Evolutionary conservation across 352 stramenopile genomes (phyloP), one percentile per base, ranked within the genome.

Genomic region (Globisporangium ultimum): DNA sequence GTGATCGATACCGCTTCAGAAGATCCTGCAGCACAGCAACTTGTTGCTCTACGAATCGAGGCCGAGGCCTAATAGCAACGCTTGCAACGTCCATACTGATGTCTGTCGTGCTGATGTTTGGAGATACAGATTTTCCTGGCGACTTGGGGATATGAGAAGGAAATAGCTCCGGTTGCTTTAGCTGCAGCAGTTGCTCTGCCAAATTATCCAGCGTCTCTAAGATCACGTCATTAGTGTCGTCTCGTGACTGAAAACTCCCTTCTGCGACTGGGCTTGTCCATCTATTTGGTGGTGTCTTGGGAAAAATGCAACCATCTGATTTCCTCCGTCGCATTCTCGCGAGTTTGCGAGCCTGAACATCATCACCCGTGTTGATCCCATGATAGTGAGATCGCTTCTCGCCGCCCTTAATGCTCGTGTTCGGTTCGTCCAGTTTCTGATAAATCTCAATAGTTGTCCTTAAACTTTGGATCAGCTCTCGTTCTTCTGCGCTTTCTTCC

Each of bases 361-460:
- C 51, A 40, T 78, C 70, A 24, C 12, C 49, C 14, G 13, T 8
- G 12, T 49, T 49, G 15, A n/a, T 41, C 49, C 48, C 18, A 36
- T 49, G 14, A 24, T 52, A 10, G 38, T n/a, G 9, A 36, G 60
- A 41, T 21, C 45, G 41, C 38, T 58, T 61, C 36, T 67, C 56
- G 45, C 67, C 55, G 32, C 61, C 38, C 41, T 74, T 71, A 2
- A 28, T 36, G 6, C 18, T 52, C 7, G 21, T 43, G 10, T 43
- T 74, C 13, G 78, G 78, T 28, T 88, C 74, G 18, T 84, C 74
- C 2, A 87, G 61, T 13, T 64, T 74, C 67, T 90, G 78, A 43
- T 90, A 90, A 13, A 78, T 71, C 43, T 78, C 67, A 21, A 90
- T 66, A 3, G 76, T 88, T 22, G 78, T 66, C 18, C 72, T 75